phyloP scores from a whole-genome alignment of 495 filamentous ascomycete species.

The Penicillium longicatenatum region DNA sequence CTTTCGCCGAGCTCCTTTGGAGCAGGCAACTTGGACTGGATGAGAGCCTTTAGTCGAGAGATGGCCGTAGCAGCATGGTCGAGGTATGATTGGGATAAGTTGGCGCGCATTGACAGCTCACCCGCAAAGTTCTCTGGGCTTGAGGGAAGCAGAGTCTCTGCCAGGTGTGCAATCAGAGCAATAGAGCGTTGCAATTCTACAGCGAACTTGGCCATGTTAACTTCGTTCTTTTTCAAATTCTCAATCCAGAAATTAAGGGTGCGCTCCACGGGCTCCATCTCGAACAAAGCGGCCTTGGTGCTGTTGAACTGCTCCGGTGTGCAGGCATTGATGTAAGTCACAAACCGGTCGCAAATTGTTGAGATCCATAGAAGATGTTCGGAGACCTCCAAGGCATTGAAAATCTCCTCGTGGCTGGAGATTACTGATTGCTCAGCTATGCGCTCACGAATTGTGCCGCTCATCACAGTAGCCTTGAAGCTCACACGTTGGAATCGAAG shows the following conservation, averaged over 20 bases:
- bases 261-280: constrained; percentile 90
- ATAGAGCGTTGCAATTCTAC: constrained; percentile 78
- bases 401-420: constrained; percentile 69
- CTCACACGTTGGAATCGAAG: constrained; percentile 84
- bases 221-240: constrained; percentile 74
- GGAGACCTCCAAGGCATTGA: constrained; percentile 74
- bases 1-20: constrained; percentile 46
- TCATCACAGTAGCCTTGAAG: constrained; percentile 84
- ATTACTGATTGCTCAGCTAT: constrained; percentile 57
- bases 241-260: constrained; percentile 91
- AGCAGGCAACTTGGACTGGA: constrained; percentile 58
- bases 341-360: constrained; percentile 80
- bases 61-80: constrained; percentile 75
- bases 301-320: constrained; percentile 72
- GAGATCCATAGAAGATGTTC: constrained; percentile 86
- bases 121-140: constrained; percentile 78
- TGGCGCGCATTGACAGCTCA: constrained; percentile 68
- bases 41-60: constrained; percentile 59
- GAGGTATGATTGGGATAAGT: constrained; percentile 81
- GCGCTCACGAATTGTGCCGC: constrained; percentile 76
- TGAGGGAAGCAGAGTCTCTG: constrained; percentile 73
- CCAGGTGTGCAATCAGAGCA: constrained; percentile 81
- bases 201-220: constrained; percentile 81
- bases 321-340: constrained; percentile 73
- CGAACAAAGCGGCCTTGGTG: constrained; percentile 77